A percentile compares a stretch with the other conserved stretches of the same genome.
Evolutionary conservation across 1,284 basidiomycete genomes (phyloP).

Genomic region (Polyporus tsugae): DNA sequence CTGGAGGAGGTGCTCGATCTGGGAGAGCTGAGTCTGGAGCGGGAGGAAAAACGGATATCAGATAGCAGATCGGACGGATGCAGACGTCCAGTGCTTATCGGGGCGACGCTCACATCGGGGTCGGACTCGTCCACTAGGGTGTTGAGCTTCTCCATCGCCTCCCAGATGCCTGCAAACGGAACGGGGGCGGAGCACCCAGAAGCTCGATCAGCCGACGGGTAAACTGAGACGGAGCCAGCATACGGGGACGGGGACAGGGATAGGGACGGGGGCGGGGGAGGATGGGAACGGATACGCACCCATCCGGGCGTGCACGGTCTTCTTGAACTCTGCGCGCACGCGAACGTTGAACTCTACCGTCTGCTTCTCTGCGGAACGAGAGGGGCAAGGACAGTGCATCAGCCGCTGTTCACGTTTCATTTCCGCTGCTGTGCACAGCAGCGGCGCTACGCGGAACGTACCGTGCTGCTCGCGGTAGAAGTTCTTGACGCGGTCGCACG

Average conservation of each 20-base stretch:
- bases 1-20: constrained; percentile 92
- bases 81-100: constrained; percentile 4
- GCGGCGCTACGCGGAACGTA: constrained; percentile 40
- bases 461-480: constrained; percentile 92
- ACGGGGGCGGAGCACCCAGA: background rate
- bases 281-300: constrained; percentile 39
- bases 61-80: constrained; percentile 2
- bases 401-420: constrained; percentile 1
- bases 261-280: background rate
- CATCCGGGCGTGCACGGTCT: constrained; percentile 71
- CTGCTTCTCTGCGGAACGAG: constrained; percentile 72
- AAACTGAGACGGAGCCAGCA: background rate
- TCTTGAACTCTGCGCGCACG: constrained; percentile 78
- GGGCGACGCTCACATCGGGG: constrained; percentile 64
- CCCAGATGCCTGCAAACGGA: constrained; percentile 68
- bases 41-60: background rate
- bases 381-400: background rate
- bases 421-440: constrained; percentile 8
- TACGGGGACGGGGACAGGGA: background rate
- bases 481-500: constrained; percentile 86
- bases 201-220: constrained; percentile 7
- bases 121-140: constrained; percentile 91
- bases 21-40: constrained; percentile 74
- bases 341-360: constrained; percentile 86
- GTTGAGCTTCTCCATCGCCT: constrained; percentile 91